A percentile compares a stretch with the other conserved stretches of the same genome.
Conservation (phyloP, 208 protist genomes). For the Crithidia expoeki region DNA sequence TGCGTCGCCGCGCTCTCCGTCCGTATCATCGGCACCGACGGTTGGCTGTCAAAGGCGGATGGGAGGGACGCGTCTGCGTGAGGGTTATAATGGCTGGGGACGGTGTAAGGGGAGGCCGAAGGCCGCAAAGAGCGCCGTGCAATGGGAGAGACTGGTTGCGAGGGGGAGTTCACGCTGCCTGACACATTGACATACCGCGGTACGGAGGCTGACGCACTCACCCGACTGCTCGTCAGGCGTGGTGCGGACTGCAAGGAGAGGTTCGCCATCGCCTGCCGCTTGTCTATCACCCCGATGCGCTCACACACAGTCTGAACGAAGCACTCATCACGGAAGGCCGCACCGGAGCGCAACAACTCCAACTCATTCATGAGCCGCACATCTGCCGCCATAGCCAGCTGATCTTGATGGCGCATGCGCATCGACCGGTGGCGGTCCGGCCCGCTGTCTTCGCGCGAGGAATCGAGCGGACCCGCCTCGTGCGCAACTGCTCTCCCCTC, state of each 20-base stretch:
- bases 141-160: conserved; percentile 27
- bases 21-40: conserved; percentile 4
- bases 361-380: conserved; percentile 74
- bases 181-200: background rate
- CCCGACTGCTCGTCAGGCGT: conserved; percentile 12
- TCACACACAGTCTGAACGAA: conserved; percentile 36
- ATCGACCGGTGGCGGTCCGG: conserved; percentile 12
- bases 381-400: conserved; percentile 57
- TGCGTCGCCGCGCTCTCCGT: conserved; percentile 20
- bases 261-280: conserved; percentile 33
- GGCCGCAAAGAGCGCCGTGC: conserved; percentile 4
- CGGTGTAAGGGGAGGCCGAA: conserved; percentile 25
- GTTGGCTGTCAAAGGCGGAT: conserved; percentile 2
- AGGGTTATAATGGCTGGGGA: conserved; percentile 5
- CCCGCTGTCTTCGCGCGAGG: conserved; percentile 1
- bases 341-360: conserved; percentile 60
- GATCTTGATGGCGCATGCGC: conserved; percentile 29
- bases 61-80: background rate
- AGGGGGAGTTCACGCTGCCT: background rate
- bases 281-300: conserved; percentile 9
- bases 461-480: background rate
- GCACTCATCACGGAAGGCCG: conserved; percentile 39
- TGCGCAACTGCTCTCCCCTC: background rate
- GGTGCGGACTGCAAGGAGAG: conserved; percentile 35
- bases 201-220: background rate